These are phyloP conservation scores for Penicillium angulare DNA, from an alignment of 495 filamentous ascomycete genomes.

Conservation along the genomic window DNA sequence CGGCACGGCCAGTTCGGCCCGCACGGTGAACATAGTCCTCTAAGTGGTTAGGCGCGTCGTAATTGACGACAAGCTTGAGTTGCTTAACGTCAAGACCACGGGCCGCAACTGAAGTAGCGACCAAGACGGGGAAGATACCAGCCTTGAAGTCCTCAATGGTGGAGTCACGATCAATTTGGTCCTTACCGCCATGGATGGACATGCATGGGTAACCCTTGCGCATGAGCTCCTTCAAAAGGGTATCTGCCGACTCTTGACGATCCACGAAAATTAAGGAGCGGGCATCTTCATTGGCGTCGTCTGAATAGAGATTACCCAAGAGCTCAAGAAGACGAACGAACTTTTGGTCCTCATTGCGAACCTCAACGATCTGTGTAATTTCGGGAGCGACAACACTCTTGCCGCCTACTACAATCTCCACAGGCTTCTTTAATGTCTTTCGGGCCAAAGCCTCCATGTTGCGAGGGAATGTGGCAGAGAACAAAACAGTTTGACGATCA, in stretches of 20 bases:
- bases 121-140: slow-evolving; percentile 82
- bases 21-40: slow-evolving; percentile 98
- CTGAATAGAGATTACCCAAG: slow-evolving; percentile 80
- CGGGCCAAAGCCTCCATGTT: slow-evolving; percentile 89
- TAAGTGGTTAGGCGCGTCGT: slow-evolving; percentile 91
- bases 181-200: slow-evolving; percentile 95
- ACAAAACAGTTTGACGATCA: slow-evolving; percentile 88
- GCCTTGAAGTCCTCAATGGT: slow-evolving; percentile 95
- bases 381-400: slow-evolving; percentile 89
- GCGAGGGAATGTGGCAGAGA: slow-evolving; percentile 94
- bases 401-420: slow-evolving; percentile 91
- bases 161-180: slow-evolving; percentile 92
- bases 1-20: slow-evolving; percentile 91
- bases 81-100: slow-evolving; percentile 96
- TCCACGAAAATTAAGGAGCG: slow-evolving; percentile 92
- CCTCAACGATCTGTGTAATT: slow-evolving; percentile 91
- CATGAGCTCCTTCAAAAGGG: slow-evolving; percentile 75
- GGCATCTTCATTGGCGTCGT: slow-evolving; percentile 77
- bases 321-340: slow-evolving; percentile 81
- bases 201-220: slow-evolving; percentile 89
- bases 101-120: slow-evolving; percentile 95
- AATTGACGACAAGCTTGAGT: slow-evolving; percentile 94
- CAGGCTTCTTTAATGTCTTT: slow-evolving; percentile 79
- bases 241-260: slow-evolving; percentile 90
- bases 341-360: slow-evolving; percentile 79